Evolutionary conservation across 805 yeast species (phyloP), one percentile per base, ranked within the genome.

Genomic region (Saturnispora mendoncae): DNA sequence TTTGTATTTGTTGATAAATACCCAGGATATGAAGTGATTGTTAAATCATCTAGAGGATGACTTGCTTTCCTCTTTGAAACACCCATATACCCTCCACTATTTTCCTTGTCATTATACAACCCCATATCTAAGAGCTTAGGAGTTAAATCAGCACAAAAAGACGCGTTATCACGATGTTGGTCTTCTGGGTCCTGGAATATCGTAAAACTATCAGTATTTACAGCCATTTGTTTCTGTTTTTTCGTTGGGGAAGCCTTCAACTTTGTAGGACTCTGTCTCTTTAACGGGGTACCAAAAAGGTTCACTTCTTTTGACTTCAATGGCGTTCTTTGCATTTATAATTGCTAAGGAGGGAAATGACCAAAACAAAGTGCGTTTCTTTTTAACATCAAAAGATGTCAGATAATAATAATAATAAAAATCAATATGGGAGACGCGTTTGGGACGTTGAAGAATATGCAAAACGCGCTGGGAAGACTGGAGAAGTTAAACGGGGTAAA

Each of bases 371-470:
- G 20, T 6, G 14, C 14, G 23, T 24, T 31, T 19, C 25, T 30
- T 24, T 6, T 23, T 19, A 17, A 39, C 39, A 33, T n/a, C 24
- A 10, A 38, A n/a, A 9, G 38, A 37, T 4, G 26, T 23, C 26
- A 23, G n/a, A n/a, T n/a, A n/a, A n/a, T n/a, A n/a, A n/a, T n/a
- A n/a, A n/a, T n/a, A n/a, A n/a, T n/a, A 31, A 39, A 36, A 46
- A 49, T 20, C 43, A 42, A 30, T 59, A 45, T 57, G 94, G 92
- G 0, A 65, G 94, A 44, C 67, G 78, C 45, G 72, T 79, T 1
- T 84, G 94, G 94, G 74, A 84, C 48, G 73, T 72, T 38, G 79
- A 77, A 18, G 82, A 74, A 25, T 82, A 79, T 50, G 78, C 72
- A 1, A 52, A 66, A 36, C 64, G 65, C 28, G 78, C 80, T 0